A percentile compares a stretch with the other conserved stretches of the same genome.
These are phyloP conservation scores for Bacidia rubella DNA, from an alignment of 495 filamentous ascomycete species.

Conservation along the genomic window DNA sequence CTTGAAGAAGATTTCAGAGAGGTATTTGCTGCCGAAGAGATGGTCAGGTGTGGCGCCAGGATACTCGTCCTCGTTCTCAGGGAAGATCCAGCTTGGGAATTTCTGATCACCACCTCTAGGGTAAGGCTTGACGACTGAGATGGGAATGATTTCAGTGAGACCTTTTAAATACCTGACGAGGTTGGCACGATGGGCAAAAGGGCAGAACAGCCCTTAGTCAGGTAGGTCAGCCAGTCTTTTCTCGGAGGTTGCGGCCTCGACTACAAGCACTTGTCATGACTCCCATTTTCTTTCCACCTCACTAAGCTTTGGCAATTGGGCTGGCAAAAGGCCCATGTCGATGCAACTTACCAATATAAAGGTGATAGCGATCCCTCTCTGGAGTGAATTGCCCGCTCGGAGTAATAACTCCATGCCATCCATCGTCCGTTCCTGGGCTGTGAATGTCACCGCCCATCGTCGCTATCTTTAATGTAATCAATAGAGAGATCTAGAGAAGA, in stretches of 20 bases:
- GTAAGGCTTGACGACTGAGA: conserved; percentile 61
- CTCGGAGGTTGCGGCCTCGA: too few species aligned
- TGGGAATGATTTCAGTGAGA: conserved; percentile 53
- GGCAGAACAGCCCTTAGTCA: conserved; percentile 36
- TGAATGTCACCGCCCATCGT: not conserved
- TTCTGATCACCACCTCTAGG: conserved; percentile 34
- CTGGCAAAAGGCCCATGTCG: too few species aligned
- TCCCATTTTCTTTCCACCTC: too few species aligned
- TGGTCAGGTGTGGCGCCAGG: conserved; percentile 37
- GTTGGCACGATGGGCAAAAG: conserved; percentile 55
- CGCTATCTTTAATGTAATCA: too few species aligned
- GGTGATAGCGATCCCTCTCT: conserved; percentile 60
- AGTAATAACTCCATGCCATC: not conserved
- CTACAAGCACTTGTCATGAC: too few species aligned
- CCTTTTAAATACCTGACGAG: conserved; percentile 66
- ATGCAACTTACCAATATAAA: conserved; percentile 47
- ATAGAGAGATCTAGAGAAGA: too few species aligned
- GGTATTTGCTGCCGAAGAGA: conserved; percentile 33
- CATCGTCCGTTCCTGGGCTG: not conserved
- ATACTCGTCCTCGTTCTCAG: conserved; percentile 33
- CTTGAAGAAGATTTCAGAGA: conserved; percentile 41
- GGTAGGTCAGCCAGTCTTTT: not conserved
- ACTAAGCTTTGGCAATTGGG: too few species aligned
- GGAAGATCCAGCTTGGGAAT: conserved; percentile 30
- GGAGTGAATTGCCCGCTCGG: conserved; percentile 38